Evolutionary conservation across 305 asterid genomes (phyloP), one percentile per base, ranked within the genome.

Genomic region (Stenogyne calaminthoides): DNA sequence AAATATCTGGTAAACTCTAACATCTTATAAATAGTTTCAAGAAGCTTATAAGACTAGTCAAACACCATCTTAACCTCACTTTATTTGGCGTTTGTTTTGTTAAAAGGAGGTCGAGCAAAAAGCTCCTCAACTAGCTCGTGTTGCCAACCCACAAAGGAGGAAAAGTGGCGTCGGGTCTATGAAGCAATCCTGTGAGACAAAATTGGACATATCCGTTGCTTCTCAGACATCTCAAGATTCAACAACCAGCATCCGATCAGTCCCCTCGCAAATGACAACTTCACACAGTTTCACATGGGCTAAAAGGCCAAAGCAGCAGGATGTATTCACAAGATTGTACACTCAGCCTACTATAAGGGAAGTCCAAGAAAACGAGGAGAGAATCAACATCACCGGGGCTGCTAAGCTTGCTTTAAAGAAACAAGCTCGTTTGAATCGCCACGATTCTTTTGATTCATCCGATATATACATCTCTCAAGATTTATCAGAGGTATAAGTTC

Each of bases 151-250:
- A 12, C 49, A 79, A 42, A 86, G 73, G 73, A 86, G 86, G 67
- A 87, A 78, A 71, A 88, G 81, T 27, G 80, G 88, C 15, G 51
- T 84, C 0, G 84, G 76, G 54, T 77, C 86, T 9, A 29, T 79
- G 16, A 85, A 88, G 75, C 86, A 77, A 55, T 67, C 91, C 10
- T 77, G 68, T 1, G 97, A 90, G 54, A 85, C 99, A 1, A 82
- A 80, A 36, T 92, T 98, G 1, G 93, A 91, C 69, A 80, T 84
- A 69, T 90, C 98, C 9, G 84, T 73, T 47, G 85, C 84, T 56
- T 89, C 98, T 22, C 92, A 84, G 55, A 56, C 71, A 71, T 82
- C 95, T 0, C 84, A 81, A 54, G 91, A 79, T 60, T 88, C 96
- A 29, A 80, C 81, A 5, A 82, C 89, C 37, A 89, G 86, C 73